These are phyloP conservation scores for Trichoderma simmonsii DNA, from an alignment of 2,329 filamentous ascomycete species.

Conservation along the genomic window DNA sequence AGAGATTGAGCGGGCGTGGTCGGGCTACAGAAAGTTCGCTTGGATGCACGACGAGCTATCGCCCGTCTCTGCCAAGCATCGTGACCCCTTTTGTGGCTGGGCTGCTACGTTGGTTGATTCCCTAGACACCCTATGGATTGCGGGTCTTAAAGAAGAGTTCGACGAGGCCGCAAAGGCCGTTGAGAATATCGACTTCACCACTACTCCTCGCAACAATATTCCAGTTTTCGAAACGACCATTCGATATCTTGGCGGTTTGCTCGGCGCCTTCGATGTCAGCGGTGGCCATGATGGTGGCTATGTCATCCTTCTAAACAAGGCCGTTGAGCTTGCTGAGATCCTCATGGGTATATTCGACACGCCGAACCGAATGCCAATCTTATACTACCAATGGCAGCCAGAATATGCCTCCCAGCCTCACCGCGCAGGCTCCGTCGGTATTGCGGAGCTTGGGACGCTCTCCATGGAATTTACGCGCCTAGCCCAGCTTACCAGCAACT, in stretches of 20 bases:
- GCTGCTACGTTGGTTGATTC: slow-evolving; percentile 82
- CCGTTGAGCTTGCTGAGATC: slow-evolving; percentile 74
- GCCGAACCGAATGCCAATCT: slow-evolving; percentile 85
- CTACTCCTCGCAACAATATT: slow-evolving; percentile 62
- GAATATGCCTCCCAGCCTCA: slow-evolving; percentile 60
- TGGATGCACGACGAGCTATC: slow-evolving; percentile 84
- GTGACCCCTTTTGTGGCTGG: slow-evolving; percentile 89
- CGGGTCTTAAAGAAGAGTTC: slow-evolving; percentile 75
- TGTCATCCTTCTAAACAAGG: slow-evolving; percentile 69
- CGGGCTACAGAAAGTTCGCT: slow-evolving; percentile 73
- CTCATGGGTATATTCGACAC: slow-evolving; percentile 85
- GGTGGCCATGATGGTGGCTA: slow-evolving; percentile 57
- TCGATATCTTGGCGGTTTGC: slow-evolving; percentile 80
- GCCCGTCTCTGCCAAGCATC: slow-evolving; percentile 64
- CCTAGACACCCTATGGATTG: slow-evolving; percentile 83
- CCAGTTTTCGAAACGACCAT: slow-evolving; percentile 94
- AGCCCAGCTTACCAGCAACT: slow-evolving; percentile 75
- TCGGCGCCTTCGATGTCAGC: slow-evolving; percentile 85
- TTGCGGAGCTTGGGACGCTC: slow-evolving; percentile 75
- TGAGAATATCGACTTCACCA: slow-evolving; percentile 78
- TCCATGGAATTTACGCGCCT: slow-evolving; percentile 87
- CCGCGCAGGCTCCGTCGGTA: slow-evolving; percentile 55
- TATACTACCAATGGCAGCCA: slow-evolving; percentile 77
- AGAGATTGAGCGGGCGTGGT: slow-evolving; percentile 77
- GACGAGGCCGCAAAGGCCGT: slow-evolving; percentile 70